Evolutionary conservation across 2,329 filamentous ascomycete genomes (phyloP), one percentile per base, ranked within the genome.

Genomic region (Beauveria australis): DNA sequence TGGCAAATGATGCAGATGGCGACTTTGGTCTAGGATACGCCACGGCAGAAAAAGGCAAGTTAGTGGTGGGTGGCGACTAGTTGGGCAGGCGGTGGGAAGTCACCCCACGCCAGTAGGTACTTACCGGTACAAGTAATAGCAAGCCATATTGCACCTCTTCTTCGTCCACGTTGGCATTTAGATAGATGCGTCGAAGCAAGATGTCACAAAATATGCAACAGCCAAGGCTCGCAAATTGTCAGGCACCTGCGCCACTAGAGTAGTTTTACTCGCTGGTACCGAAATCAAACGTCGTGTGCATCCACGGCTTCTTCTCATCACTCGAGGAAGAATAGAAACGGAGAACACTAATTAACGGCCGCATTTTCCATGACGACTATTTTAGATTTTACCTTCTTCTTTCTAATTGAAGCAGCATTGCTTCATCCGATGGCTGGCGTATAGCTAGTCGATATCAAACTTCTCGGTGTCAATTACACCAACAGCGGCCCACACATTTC

Each of bases 61-160:
- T 14, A 44, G 59, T 60, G 59, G 59, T 46, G 59, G 58, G 43
- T 37, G 51, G n/a, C 10, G 33, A 41, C 59, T n/a, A 49, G 6
- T 33, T 49, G 19, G 44, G 59, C 53, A 58, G 53, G 60, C 60
- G 60, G 60, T 61, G 60, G 48, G 26, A 22, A 41, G 19, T 2
- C 19, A 51, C 53, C 10, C 24, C 53, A 19, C 30, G 14, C n/a
- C 18, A 33, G 26, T 12, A 14, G 4, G 6, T 18, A 8, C 2
- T 14, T 18, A 14, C 22, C 28, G 12, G 28, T 12, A 12, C 30
- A 49, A 30, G 14, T n/a, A 49, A n/a, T 19, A n/a, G 24, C 46
- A 24, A 16, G 26, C 18, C 48, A 51, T 12, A 5, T 28, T n/a
- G 47, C 16, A 49, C 30, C 26, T 26, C 7, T 28, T 26, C 47